Base-by-base conservation (phyloP, 805 yeast genomes). In the Barnettozyma botsteinii region DNA sequence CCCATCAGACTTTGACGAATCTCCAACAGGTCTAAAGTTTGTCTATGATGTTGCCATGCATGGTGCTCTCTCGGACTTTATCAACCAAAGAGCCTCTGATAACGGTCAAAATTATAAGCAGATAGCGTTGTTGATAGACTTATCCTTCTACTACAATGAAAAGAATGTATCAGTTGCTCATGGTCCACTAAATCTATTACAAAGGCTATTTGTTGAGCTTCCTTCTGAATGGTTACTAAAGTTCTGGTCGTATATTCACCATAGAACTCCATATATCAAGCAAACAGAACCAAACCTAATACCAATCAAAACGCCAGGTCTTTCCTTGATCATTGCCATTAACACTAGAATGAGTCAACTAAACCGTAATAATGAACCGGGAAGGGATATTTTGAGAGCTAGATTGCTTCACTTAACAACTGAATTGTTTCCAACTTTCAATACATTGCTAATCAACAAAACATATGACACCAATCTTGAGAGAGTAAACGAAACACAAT, bases 231-330 rank as follows among this genome's bases (percentile, higher is more conserved):
- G 49, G 50, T 35, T 54, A 2, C 26, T 55, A 9, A 29, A 31
- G 10, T 53, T 55, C 25, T 54, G 55, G 56, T 31, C 49, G 0
- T 54, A 30, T 30, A 39, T 55, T n/a, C 42, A 51, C 3, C 10
- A 14, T 7, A 40, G 60, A 34, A 34, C 30, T 7, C 20, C 31
- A 9, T 27, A 30, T 8, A 14, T 42, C 20, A 25, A 40, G 3
- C 25, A 25, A 6, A 29, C 40, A 11, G 21, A 33, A 19, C 41
- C 24, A 26, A 33, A 15, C 33, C 24, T 13, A 28, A 18, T 17
- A 38, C 35, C 49, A 10, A 35, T 14, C 9, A 52, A 35, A 28
- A 41, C 43, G 5, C 43, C 50, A 5, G 54, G 52, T 13, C 26
- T 42, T 1, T 4, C 42, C 2, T 35, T 49, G 7, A 25, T 50